Evolutionary conservation across 306 rosid genomes (phyloP).

Genomic region (Myrica gale): DNA sequence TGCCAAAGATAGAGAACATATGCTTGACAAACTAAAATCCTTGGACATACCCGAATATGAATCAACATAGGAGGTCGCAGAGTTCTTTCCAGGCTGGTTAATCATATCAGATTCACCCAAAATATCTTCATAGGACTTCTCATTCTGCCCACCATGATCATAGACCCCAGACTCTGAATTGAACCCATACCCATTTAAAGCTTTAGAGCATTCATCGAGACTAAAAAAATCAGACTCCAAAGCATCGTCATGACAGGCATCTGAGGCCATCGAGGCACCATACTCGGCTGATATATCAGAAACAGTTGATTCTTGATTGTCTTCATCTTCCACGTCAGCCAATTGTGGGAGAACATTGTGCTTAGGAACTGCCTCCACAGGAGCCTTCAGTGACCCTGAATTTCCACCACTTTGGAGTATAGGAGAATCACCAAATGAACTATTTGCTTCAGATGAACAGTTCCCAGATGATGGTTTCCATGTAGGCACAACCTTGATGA

Average conservation of each 20-base stretch:
- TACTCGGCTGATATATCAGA: slow-evolving; percentile 56
- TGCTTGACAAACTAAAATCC: slow-evolving; percentile 41
- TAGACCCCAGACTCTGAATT: slow-evolving; percentile 33
- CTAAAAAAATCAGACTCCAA: slow-evolving; percentile 27
- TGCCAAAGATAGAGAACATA: slow-evolving; percentile 33
- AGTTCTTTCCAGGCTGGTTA: slow-evolving; percentile 35
- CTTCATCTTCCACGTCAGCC: slow-evolving; percentile 43
- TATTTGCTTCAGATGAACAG: slow-evolving; percentile 34
- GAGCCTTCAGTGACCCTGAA: slow-evolving; percentile 23
- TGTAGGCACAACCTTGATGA: slow-evolving; percentile 50
- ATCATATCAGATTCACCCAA: slow-evolving; percentile 20
- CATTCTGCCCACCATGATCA: slow-evolving; percentile 30
- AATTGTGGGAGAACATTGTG: slow-evolving; percentile 26
- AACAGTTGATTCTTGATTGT: slow-evolving; percentile 43
- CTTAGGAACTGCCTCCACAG: slow-evolving; percentile 22
- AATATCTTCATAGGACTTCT: slow-evolving; percentile 18
- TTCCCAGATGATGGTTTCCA: slow-evolving; percentile 47
- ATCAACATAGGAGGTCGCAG: slow-evolving; percentile 32
- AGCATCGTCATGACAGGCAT: slow-evolving; percentile 26
- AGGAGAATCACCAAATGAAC: slow-evolving; percentile 24
- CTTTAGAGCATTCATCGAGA: slow-evolving; percentile 40
- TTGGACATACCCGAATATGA: slow-evolving; percentile 33
- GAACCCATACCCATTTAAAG: slow-evolving; percentile 24
- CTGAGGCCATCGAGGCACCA: slow-evolving; percentile 27
- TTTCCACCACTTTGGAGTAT: slow-evolving; percentile 30